Base-by-base conservation (phyloP, 306 rosid genomes). In the Castanea crenata region DNA sequence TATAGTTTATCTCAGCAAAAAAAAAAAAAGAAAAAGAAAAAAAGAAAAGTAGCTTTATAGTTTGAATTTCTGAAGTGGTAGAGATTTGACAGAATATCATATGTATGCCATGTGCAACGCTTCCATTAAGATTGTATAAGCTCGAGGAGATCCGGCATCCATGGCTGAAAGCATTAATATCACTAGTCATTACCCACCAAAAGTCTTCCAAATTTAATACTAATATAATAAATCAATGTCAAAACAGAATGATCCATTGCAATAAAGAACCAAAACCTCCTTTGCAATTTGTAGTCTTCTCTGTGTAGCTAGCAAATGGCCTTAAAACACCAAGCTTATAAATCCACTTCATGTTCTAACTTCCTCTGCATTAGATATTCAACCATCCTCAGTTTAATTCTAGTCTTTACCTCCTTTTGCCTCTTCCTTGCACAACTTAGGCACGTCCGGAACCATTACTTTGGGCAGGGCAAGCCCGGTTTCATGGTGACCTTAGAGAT, bases 401-500 rank as follows among this genome's bases (percentile, higher is more conserved):
- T 76, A 21, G 57, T 79, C 29, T 64, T 61, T 6, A 44, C 49
- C 51, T 76, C 81, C 13, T 75, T 64, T 51, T 11, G 3, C 54
- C 64, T 79, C 83, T 79, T 75, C 74, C 25, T 68, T 73, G 41
- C 74, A 18, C 35, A 84, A 2, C 81, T 80, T 2, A 34, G 52
- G 73, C 32, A 58, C 29, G n/a, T 35, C 19, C 59, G 64, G 78
- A 77, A 23, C 71, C 73, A 13, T 52, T 64, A 9, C 13, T 25
- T 67, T 3, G 4, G 27, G 76, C 55, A 14, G 64, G 77, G 73
- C 21, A 34, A 8, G 18, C 49, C n/a, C 21, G 27, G 41, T 80
- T 77, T 71, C 34, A 35, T 13, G 85, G 74, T 32, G 82, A 80
- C 56, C 84, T 68, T 51, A 56, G 85, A 80, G 77, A 80, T 76